These are phyloP conservation scores for Periconia macrospinosa DNA, from an alignment of 2,329 filamentous ascomycete genomes.

Conservation along the genomic window DNA sequence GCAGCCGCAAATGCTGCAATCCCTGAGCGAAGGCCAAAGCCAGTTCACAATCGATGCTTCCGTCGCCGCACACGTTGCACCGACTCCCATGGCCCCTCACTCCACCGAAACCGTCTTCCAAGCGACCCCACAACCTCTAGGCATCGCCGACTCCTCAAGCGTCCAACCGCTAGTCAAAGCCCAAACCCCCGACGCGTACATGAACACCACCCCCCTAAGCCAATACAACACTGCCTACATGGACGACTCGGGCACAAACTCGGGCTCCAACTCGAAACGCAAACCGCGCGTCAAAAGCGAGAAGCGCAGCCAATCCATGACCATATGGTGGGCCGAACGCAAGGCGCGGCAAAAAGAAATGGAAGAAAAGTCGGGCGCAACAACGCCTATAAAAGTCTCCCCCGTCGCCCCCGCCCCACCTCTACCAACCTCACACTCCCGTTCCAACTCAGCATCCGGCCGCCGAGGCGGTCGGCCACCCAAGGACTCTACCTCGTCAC, in stretches of 20 bases:
- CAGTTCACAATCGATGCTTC: constrained; percentile 40
- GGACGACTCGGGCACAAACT: constrained; percentile 24
- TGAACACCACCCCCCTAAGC: constrained; percentile 37
- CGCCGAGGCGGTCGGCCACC: constrained; percentile 24
- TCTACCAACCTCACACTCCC: constrained; percentile 24
- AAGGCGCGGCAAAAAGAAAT: constrained; percentile 42
- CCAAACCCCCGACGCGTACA: constrained; percentile 36
- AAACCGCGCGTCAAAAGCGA: constrained; percentile 47
- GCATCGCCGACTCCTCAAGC: constrained; percentile 19
- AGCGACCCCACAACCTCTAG: constrained; percentile 34
- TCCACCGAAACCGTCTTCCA: constrained; percentile 39
- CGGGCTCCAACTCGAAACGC: constrained; percentile 29
- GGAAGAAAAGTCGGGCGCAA: constrained; percentile 28
- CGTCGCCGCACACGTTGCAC: constrained; percentile 13
- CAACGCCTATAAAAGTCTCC: constrained; percentile 17
- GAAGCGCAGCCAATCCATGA: constrained; percentile 49
- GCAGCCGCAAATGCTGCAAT: constrained; percentile 34
- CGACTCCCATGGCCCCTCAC: constrained; percentile 25
- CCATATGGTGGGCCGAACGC: constrained; percentile 50
- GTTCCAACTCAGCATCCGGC: constrained; percentile 27
- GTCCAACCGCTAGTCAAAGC: constrained; percentile 23
- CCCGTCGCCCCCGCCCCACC: constrained; percentile 1
- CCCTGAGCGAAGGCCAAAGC: constrained; percentile 41
- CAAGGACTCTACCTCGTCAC: constrained; percentile 16
- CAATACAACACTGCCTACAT: constrained; percentile 33